Evolutionary conservation across 805 yeast genomes (phyloP), one percentile per base, ranked within the genome.

Genomic region (Sugiyamaella qingdaonensis): DNA sequence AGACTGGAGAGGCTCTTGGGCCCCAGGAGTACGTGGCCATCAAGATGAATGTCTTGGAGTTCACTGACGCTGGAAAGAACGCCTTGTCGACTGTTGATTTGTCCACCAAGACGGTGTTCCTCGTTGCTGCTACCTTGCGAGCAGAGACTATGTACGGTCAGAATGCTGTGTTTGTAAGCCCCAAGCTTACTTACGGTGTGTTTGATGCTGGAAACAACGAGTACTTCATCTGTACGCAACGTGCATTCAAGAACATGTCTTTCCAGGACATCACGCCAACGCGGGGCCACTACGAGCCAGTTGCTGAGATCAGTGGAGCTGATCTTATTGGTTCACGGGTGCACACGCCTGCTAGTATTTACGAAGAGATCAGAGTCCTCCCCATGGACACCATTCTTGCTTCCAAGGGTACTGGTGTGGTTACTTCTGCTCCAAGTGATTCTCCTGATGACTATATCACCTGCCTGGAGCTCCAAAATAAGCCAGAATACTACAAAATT

Each of bases 61-160:
- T 81, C 68, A 75, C 85, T 46, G 76, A 70, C 48, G 85, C 88
- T 32, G 75, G 81, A 41, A 78, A 79, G 61, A 64, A 66, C 19
- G 62, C 68, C 21, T 65, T 81, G 24, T 69, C 76, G 18, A 58
- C 54, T 13, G 73, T 82, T 49, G 78, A 75, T 53, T 53, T 73
- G 27, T 61, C 68, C 24, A 75, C 72, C 54, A 88, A 87, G 75
- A 86, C 84, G 62, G 77, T 90, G 29, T 89, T 69, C 74, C 77
- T 94, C 56, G 89, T 94, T 48, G 99, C 99, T 55, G 98, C 98
- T 29, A 94, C 99, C 62, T 81, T 94, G 67, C 85, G 99, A 75
- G 97, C 99, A 32, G 99, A 94, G 75, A 94, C 99, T 62, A 89
- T 94, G 97, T 91, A 91, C 67, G 98, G 97, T 59, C 98, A 94